phyloP scores from a whole-genome alignment of 176 grass and related monocot genomes.

The Lolium multiflorum region DNA sequence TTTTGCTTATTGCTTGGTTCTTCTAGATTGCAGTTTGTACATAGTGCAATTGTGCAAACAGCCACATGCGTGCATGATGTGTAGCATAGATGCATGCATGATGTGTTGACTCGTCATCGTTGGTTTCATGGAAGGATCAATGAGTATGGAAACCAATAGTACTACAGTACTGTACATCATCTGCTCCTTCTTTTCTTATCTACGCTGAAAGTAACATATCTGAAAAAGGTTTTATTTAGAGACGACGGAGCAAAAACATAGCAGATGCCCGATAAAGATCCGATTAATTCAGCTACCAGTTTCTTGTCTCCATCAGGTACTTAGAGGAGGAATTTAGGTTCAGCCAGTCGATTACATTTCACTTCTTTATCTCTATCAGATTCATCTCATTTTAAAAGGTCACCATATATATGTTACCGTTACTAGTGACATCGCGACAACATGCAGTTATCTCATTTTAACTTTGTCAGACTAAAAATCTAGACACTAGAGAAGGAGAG shows the following conservation, averaged over 20 bases:
- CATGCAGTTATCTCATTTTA: no score
- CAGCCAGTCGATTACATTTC: background rate
- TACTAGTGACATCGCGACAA: no score
- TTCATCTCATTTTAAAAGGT: no score
- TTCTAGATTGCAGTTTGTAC: slow-evolving; percentile 11
- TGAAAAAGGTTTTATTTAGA: background rate
- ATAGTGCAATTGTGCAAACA: slow-evolving; percentile 28
- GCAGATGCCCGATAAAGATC: background rate
- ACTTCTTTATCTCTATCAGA: no score
- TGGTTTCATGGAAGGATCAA: slow-evolving; percentile 3
- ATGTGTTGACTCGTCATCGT: slow-evolving; percentile 25
- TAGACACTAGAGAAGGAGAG: no score
- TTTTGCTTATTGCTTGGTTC: background rate
- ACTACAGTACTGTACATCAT: background rate
- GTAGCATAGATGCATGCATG: slow-evolving; percentile 11
- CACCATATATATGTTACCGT: no score
- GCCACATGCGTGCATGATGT: slow-evolving; percentile 15
- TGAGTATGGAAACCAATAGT: background rate
- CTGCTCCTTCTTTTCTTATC: no score
- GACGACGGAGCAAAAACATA: background rate
- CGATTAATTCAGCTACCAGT: background rate
- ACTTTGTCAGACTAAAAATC: no score
- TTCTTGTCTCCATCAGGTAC: background rate
- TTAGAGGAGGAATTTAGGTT: background rate
- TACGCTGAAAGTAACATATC: no score